Evolutionary conservation across 139 green algal species (phyloP).

Genomic region (Closterium sp.): DNA sequence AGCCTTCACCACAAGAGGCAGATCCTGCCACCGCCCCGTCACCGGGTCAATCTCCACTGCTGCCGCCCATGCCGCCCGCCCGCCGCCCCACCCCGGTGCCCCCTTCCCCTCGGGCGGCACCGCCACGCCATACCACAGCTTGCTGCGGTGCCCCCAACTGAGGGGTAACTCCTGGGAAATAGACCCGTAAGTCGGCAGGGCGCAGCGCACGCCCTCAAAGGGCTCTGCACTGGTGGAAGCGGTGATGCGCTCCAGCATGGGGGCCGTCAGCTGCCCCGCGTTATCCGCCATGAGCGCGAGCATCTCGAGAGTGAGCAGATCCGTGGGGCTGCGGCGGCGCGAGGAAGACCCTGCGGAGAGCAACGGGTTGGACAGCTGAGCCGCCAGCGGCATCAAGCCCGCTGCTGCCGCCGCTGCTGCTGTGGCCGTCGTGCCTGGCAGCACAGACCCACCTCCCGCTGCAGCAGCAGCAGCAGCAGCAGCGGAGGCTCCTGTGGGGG

Average conservation of each 20-base stretch:
- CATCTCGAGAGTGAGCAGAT: constrained; percentile 9
- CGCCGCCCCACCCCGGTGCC: constrained; percentile 4
- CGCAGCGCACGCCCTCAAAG: constrained; percentile 33
- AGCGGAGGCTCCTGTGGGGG: background rate
- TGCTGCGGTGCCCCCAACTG: constrained; percentile 27
- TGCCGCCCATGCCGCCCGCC: background rate
- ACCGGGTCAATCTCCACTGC: background rate
- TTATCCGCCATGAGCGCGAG: constrained; percentile 36
- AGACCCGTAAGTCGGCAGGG: constrained; percentile 30
- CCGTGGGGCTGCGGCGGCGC: background rate
- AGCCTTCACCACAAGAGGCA: constrained; percentile 33
- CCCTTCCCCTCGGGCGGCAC: constrained; percentile 12
- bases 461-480: no score
- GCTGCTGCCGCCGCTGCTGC: background rate
- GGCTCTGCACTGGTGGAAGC: constrained; percentile 34
- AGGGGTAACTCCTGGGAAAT: constrained; percentile 8
- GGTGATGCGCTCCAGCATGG: constrained; percentile 29
- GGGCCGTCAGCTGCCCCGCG: constrained; percentile 35
- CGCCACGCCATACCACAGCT: constrained; percentile 48
- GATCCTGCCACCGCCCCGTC: constrained; percentile 41
- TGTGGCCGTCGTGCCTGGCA: background rate
- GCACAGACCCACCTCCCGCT: no score
- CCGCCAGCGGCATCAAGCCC: background rate
- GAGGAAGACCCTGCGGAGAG: background rate
- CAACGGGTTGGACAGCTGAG: background rate